A percentile compares a stretch with the other conserved stretches of the same genome.
These are phyloP conservation scores for Suhomyces kilbournensis DNA, from an alignment of 805 yeast genomes.

Conservation along the genomic window DNA sequence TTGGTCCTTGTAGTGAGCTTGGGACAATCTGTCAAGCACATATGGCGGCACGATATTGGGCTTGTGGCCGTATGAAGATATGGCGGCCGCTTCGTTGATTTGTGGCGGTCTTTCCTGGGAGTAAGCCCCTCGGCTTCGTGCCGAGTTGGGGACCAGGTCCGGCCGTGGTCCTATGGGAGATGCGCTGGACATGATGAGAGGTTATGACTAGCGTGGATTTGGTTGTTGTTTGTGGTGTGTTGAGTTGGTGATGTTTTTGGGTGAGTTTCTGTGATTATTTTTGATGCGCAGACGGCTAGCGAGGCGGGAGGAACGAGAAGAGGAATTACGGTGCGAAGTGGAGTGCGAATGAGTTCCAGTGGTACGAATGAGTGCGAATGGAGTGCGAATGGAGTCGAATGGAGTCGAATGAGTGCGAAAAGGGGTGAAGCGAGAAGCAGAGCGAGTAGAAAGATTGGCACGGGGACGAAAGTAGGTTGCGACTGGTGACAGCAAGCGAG, in stretches of 20 bases:
- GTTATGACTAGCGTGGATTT: not conserved
- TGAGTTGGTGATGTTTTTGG: not conserved
- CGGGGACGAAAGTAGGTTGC: too few relatives aligned
- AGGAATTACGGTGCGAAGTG: too few relatives aligned
- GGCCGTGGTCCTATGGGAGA: not conserved
- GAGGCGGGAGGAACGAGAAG: not conserved
- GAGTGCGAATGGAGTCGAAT: too few relatives aligned
- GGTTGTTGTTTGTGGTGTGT: not conserved
- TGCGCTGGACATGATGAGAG: not conserved
- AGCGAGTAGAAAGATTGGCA: too few relatives aligned
- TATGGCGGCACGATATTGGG: slow-evolving; percentile 56
- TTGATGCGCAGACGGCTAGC: not conserved
- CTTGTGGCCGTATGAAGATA: slow-evolving; percentile 32
- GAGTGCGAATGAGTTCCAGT: too few relatives aligned
- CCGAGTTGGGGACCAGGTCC: not conserved
- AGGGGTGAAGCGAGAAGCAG: too few relatives aligned
- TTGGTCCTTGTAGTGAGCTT: slow-evolving; percentile 40
- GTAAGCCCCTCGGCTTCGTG: not conserved
- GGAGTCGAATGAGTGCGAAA: too few relatives aligned
- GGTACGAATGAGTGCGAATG: too few relatives aligned
- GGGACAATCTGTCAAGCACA: slow-evolving; percentile 55
- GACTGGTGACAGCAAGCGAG: too few relatives aligned
- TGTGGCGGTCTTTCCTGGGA: not conserved
- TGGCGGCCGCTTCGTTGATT: slow-evolving; percentile 12
- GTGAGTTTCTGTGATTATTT: not conserved